Conservation (phyloP, 768 basidiomycete species). For the Leccinum truebloodii region DNA sequence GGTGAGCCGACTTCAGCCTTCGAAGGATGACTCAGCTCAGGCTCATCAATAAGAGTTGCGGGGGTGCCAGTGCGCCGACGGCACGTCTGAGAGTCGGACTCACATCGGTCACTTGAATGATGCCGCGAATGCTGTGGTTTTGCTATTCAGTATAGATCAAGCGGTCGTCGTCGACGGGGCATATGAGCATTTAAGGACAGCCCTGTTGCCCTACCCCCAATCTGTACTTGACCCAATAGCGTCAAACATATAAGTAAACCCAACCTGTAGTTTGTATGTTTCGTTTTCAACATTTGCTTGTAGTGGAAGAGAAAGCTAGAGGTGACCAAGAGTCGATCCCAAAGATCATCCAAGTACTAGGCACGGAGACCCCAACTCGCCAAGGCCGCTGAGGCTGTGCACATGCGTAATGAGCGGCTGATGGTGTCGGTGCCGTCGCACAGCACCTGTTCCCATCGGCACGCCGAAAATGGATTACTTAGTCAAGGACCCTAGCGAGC, state of each 20-base stretch:
- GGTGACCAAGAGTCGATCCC: background rate
- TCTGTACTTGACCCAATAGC: slow-evolving; percentile 57
- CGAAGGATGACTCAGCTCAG: no score
- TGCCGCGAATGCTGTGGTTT: slow-evolving; percentile 69
- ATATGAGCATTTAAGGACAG: slow-evolving; percentile 49
- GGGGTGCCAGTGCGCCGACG: no score
- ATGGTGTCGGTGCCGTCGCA: background rate
- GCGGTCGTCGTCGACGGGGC: slow-evolving; percentile 74
- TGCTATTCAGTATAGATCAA: slow-evolving; percentile 84
- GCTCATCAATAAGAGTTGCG: no score
- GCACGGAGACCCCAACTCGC: background rate
- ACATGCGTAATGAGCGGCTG: background rate
- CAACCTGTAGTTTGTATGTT: slow-evolving; percentile 24
- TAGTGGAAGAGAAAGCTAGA: background rate
- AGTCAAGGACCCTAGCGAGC: background rate
- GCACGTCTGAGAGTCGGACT: no score
- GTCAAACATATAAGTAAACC: slow-evolving; percentile 53
- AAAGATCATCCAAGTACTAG: background rate
- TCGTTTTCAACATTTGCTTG: background rate
- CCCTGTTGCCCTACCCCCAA: slow-evolving; percentile 61
- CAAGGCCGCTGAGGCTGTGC: background rate
- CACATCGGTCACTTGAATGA: slow-evolving; percentile 55
- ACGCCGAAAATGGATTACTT: background rate
- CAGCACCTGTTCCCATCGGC: background rate
- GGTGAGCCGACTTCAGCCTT: no score